Evolutionary conservation across 345 rosid genomes (phyloP).

Genomic region (Populus euphratica): DNA sequence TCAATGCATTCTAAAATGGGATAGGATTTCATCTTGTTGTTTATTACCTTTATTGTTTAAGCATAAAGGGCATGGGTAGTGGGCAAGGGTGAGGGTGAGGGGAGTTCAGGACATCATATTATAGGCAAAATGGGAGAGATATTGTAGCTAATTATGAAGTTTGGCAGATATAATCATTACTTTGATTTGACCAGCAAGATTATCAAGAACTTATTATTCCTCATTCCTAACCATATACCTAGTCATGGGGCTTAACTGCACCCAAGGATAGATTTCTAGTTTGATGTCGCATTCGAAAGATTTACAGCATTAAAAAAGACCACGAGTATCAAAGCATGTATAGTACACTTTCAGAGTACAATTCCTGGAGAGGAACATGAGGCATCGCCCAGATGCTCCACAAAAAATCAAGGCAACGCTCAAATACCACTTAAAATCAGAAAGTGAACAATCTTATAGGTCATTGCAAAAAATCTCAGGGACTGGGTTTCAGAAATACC

Average conservation of each 20-base stretch:
- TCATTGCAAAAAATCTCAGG: not conserved
- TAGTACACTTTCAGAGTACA: not conserved
- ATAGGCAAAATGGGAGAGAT: not conserved
- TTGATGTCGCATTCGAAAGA: not conserved
- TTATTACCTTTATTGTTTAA: too few species aligned
- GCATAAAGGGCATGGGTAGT: not conserved
- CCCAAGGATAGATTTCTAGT: not conserved
- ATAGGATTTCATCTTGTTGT: too few species aligned
- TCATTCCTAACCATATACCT: not conserved
- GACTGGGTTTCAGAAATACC: not conserved
- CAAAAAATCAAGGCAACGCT: too few species aligned
- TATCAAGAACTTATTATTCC: not conserved
- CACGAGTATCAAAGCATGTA: not conserved
- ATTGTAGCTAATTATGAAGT: not conserved
- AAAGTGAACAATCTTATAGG: not conserved
- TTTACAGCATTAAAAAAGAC: too few species aligned
- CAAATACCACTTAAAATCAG: not conserved
- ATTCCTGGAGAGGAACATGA: not conserved
- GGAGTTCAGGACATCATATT: not conserved
- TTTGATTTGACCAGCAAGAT: not conserved
- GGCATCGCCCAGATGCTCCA: not conserved
- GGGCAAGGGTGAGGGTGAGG: not conserved
- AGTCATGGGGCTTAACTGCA: not conserved
- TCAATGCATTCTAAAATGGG: not conserved
- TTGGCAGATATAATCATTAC: not conserved